These are phyloP conservation scores for Diaporthe sp. DNA, from an alignment of 2,329 filamentous ascomycete genomes.

Conservation along the genomic window DNA sequence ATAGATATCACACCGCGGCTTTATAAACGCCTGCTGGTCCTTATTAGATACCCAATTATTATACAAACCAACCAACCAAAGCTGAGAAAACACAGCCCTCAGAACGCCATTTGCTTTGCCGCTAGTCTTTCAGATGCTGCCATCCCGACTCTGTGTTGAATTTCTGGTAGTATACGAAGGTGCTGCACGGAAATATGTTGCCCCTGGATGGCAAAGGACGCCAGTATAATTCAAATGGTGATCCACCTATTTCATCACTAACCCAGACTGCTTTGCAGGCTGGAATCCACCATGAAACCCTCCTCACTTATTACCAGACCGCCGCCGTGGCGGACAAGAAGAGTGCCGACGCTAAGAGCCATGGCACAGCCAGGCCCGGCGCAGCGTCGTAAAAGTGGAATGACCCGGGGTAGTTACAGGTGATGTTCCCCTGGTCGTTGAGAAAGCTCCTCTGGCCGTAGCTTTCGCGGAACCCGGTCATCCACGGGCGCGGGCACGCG, in stretches of 20 bases:
- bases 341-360: constrained; percentile 36
- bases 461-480: constrained; percentile 55
- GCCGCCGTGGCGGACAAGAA: constrained; percentile 12
- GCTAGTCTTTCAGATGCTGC: constrained; percentile 15
- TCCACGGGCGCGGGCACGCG: constrained; percentile 69
- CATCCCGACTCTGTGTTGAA: neutral
- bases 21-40: constrained; percentile 1
- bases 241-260: neutral
- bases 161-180: neutral
- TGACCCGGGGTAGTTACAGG: constrained; percentile 72
- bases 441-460: constrained; percentile 50
- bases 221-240: constrained; percentile 11
- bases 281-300: neutral
- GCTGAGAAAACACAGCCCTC: neutral
- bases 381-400: constrained; percentile 59
- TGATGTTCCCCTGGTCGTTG: constrained; percentile 43
- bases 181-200: neutral
- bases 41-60: constrained; percentile 23
- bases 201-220: neutral
- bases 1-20: constrained; percentile 20
- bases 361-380: constrained; percentile 38
- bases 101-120: constrained; percentile 12
- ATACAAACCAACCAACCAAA: neutral
- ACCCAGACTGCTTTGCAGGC: neutral
- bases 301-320: constrained; percentile 5